Evolutionary conservation across 257 asterid species (phyloP), one percentile per base, ranked within the genome.

Genomic region (Solanum gracilifrons): DNA sequence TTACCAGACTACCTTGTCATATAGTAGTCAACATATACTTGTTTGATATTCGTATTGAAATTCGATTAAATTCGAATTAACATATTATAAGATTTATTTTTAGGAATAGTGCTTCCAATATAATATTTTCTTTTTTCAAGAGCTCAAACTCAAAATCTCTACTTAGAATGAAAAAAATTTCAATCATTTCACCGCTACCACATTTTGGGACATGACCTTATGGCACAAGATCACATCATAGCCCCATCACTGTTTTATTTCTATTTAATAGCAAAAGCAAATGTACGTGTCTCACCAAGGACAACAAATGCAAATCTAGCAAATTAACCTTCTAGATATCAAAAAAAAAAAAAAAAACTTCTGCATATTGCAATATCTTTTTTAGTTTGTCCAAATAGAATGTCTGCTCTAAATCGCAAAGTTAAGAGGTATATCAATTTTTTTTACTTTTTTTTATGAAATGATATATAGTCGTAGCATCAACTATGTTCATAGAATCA

Each of bases 101-200:
- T 4, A 43, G 3, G 6, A 1, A 64, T 1, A 5, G 3, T 25
- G 1, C 18, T 25, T 1, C 0, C 16, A 64, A n/a, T 0, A n/a
- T 0, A 46, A 4, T 46, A 10, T 64, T n/a, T 2, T 64, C 4
- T 25, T n/a, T n/a, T 64, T 4, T 1, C n/a, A 12, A 25, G 7
- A 66, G 9, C 5, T 2, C 9, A 8, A 66, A 68, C 10, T 13
- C 5, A 2, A 62, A n/a, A 68, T 66, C 20, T 12, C 9, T 18
- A 51, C 21, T 16, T 51, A 2, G 7, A 51, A 5, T 48, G 9
- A 51, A 6, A 3, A 3, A 51, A 51, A 51, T 16, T 18, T 51
- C 20, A 16, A 16, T 1, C 62, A 16, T 51, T 51, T 51, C 23
- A 5, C 62, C 1, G 3, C 9, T 12, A 12, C 2, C 16, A 12